Evolutionary conservation across 495 filamentous ascomycete species (phyloP).

Genomic region (Tuber melanosporum): DNA sequence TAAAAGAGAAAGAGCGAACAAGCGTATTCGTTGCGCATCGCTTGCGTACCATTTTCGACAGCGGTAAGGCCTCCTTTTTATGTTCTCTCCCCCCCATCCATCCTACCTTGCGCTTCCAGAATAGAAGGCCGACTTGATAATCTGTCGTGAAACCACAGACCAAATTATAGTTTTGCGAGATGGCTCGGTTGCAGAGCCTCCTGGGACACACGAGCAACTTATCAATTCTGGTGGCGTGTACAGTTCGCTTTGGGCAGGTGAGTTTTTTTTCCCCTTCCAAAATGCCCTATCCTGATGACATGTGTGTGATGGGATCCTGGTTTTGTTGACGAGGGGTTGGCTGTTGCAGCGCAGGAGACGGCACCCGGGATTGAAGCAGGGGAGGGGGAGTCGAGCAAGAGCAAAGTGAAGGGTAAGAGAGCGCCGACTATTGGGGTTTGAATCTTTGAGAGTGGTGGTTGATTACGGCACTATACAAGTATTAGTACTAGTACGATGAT

Average conservation of each 20-base stretch:
- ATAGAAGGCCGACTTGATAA: not conserved
- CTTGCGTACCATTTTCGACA: slow-evolving; percentile 87
- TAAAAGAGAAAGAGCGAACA: slow-evolving; percentile 80
- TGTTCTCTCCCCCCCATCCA: not conserved
- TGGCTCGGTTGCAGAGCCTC: slow-evolving; percentile 70
- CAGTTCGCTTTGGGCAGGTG: slow-evolving; percentile 82
- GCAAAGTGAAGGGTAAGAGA: not conserved
- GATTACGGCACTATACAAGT: not conserved
- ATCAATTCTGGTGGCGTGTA: slow-evolving; percentile 77
- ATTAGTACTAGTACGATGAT: not conserved
- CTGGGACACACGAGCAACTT: slow-evolving; percentile 75
- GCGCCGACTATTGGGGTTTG: not conserved
- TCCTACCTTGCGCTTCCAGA: slow-evolving; percentile 5
- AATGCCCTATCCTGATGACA: slow-evolving; percentile 11
- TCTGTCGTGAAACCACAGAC: slow-evolving; percentile 20
- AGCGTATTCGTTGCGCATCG: slow-evolving; percentile 93
- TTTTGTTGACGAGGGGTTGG: slow-evolving; percentile 2
- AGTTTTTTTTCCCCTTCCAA: slow-evolving; percentile 38
- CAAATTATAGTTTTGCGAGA: slow-evolving; percentile 81
- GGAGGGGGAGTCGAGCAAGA: not conserved
- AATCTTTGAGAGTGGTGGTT: not conserved
- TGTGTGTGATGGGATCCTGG: slow-evolving; percentile 1
- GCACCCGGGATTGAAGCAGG: slow-evolving; percentile 14
- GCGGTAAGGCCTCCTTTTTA: slow-evolving; percentile 52
- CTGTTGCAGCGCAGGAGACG: slow-evolving; percentile 47